A percentile compares a stretch with the other conserved stretches of the same genome.
Conservation (phyloP, 1,284 basidiomycete species). For the Meira miltonrushii region DNA sequence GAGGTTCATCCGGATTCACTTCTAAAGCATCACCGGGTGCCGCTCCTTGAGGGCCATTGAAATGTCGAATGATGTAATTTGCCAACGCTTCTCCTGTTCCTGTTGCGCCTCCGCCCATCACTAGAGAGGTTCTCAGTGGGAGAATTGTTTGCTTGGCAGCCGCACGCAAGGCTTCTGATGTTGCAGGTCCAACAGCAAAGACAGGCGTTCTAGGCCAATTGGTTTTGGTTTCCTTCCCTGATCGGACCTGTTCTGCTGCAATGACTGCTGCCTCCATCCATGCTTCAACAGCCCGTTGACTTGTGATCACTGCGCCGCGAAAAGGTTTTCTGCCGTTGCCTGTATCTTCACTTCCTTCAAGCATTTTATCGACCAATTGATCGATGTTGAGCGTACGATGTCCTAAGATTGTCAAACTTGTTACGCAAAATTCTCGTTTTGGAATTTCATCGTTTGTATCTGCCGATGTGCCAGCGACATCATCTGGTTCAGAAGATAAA, state of each 20-base stretch:
- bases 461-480: slow-evolving; percentile 16
- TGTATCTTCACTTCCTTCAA: slow-evolving; percentile 15
- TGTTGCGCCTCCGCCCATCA: slow-evolving; percentile 41
- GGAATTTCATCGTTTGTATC: slow-evolving; percentile 17
- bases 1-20: slow-evolving; percentile 10
- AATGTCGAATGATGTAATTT: slow-evolving; percentile 24
- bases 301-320: slow-evolving; percentile 43
- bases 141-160: slow-evolving; percentile 22
- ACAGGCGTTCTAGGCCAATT: slow-evolving; percentile 39
- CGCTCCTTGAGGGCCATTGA: slow-evolving; percentile 7
- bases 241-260: background rate
- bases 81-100: slow-evolving; percentile 42
- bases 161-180: slow-evolving; percentile 25
- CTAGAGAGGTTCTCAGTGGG: slow-evolving; percentile 27
- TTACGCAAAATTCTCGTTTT: slow-evolving; percentile 39
- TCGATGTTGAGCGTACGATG: slow-evolving; percentile 29
- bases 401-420: slow-evolving; percentile 37
- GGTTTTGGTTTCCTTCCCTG: slow-evolving; percentile 27
- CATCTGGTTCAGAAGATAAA: slow-evolving; percentile 12
- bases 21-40: background rate
- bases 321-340: slow-evolving; percentile 13
- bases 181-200: slow-evolving; percentile 49
- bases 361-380: slow-evolving; percentile 24
- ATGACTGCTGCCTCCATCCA: slow-evolving; percentile 30
- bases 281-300: slow-evolving; percentile 43